Evolutionary conservation across 805 yeast genomes (phyloP).

Genomic region (Candida krabiensis): DNA sequence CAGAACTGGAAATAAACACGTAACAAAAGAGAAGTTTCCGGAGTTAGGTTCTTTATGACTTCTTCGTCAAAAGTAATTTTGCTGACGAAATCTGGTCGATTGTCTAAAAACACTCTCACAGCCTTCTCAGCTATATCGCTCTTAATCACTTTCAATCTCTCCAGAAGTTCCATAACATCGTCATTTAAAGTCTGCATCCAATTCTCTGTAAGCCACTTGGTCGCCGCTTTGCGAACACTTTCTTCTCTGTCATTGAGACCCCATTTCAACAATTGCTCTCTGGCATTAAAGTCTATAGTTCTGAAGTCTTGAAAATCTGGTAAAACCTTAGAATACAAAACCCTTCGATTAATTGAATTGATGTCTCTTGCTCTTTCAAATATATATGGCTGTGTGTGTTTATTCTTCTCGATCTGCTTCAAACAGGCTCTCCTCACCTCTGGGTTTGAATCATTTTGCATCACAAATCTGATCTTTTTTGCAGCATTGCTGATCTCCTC

Average conservation of each 20-base stretch:
- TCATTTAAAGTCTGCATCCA: constrained; percentile 74
- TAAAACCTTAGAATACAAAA: constrained; percentile 67
- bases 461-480: constrained; percentile 45
- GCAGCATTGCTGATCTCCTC: constrained; percentile 45
- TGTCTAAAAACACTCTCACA: constrained; percentile 59
- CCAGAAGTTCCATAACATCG: constrained; percentile 71
- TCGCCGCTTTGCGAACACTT: constrained; percentile 68
- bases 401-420: constrained; percentile 61
- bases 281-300: constrained; percentile 47
- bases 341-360: constrained; percentile 67
- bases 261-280: constrained; percentile 75
- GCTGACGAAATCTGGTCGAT: constrained; percentile 61
- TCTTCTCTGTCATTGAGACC: constrained; percentile 88
- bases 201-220: constrained; percentile 60
- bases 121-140: constrained; percentile 69
- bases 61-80: constrained; percentile 61
- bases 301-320: constrained; percentile 65
- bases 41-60: constrained; percentile 68
- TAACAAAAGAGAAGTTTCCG: constrained; percentile 73
- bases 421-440: constrained; percentile 89
- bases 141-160: constrained; percentile 66
- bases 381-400: constrained; percentile 53
- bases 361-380: constrained; percentile 83
- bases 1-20: constrained; percentile 69
- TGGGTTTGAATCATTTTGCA: constrained; percentile 78